Evolutionary conservation across 805 yeast genomes (phyloP), one percentile per base, ranked within the genome.

Genomic region (Spathaspora girioi): DNA sequence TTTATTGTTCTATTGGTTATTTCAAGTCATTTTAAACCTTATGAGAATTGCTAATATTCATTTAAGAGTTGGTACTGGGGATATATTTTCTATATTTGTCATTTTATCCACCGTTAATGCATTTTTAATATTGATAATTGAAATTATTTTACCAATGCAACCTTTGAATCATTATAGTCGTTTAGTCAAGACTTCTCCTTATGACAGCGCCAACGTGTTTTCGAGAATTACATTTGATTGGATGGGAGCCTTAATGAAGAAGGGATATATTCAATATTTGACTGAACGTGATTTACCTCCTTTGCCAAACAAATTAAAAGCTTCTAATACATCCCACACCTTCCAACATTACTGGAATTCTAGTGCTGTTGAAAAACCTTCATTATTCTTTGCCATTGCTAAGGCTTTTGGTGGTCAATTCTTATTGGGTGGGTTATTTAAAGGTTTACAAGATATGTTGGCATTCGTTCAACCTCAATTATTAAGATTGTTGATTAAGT

Each of bases 181-280:
- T 6, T 31, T 31, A 20, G 38, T 52, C 60, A 53, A 53, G 53
- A 14, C 47, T 15, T 58, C 74, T 43, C 87, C 85, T 1, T 69
- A 73, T 42, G 85, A 82, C 40, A 66, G 65, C 50, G 88, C 90
- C 11, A 84, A 92, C 63, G 71, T 91, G 14, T 81, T 93, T 56
- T 86, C 96, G 2, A 75, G 80, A 48, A 72, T 93, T 48, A 85
- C 96, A 0, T 93, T 94, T 66, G 71, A 84, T 26, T 94, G 99
- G 98, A 89, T 94, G 96, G 83, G 90, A 18, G 83, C 80, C 1
- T 71, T 94, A 60, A 89, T 94, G 85, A 80, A 72, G 57, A 81
- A 81, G 49, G 98, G 98, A 14, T 87, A 86, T 60, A 71, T 76
- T 42, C 81, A 81, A 54, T 82, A 61, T 59, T 72, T 83, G 59